A percentile compares a stretch with the other conserved stretches of the same genome.
Evolutionary conservation across 768 basidiomycete genomes (phyloP).

Genomic region (Tylopilus balloui): DNA sequence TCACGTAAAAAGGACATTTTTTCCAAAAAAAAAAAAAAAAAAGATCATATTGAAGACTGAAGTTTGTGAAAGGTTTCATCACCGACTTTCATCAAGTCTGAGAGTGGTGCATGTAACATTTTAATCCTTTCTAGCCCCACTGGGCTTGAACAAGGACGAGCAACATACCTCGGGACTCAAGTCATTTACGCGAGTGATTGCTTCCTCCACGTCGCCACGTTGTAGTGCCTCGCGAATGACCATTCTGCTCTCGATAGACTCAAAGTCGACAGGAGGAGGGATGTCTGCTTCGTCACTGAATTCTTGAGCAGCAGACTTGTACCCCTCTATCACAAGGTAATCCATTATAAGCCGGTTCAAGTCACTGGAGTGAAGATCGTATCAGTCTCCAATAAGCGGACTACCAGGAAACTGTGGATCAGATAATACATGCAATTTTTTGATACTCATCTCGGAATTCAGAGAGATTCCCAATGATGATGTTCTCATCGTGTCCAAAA

Average conservation of each 20-base stretch:
- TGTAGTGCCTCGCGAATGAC: constrained; percentile 91
- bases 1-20: neutral
- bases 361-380: constrained; percentile 55
- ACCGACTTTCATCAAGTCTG: constrained; percentile 71
- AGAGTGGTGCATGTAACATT: constrained; percentile 98
- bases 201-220: constrained; percentile 91
- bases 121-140: constrained; percentile 63
- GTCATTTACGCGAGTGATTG: constrained; percentile 93
- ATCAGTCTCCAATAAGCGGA: constrained; percentile 17
- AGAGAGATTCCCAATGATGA: constrained; percentile 99
- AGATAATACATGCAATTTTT: constrained; percentile 89
- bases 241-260: constrained; percentile 91
- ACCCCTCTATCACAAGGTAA: constrained; percentile 96
- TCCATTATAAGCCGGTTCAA: constrained; percentile 94
- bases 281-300: constrained; percentile 88
- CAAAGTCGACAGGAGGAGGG: constrained; percentile 74
- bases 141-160: neutral
- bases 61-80: constrained; percentile 80
- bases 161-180: constrained; percentile 89
- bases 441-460: constrained; percentile 63
- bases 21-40: neutral
- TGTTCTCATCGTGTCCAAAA: constrained; percentile 54
- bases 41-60: constrained; percentile 95
- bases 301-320: constrained; percentile 92
- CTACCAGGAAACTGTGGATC: constrained; percentile 38